phyloP scores from a whole-genome alignment of 1,284 basidiomycete genomes.

The Pseudomicrostroma phylloplanum region DNA sequence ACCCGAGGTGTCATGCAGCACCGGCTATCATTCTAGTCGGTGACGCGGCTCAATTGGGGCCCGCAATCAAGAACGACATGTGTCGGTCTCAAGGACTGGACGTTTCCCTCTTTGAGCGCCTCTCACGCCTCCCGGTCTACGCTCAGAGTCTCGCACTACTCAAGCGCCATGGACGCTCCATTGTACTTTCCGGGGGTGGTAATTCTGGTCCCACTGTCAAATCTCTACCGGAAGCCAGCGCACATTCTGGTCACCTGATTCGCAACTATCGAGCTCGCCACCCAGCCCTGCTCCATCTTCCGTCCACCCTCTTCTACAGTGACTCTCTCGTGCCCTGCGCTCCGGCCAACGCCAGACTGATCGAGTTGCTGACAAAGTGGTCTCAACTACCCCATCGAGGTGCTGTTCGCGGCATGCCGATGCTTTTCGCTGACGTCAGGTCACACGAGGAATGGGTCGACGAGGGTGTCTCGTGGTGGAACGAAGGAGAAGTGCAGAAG shows the following conservation, averaged over 20 bases:
- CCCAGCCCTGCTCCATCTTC: conserved; percentile 51
- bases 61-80: conserved; percentile 42
- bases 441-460: conserved; percentile 51
- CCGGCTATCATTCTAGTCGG: conserved; percentile 50
- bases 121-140: conserved; percentile 47
- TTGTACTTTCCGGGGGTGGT: not conserved
- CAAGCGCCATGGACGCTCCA: conserved; percentile 12
- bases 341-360: conserved; percentile 18
- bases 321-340: conserved; percentile 41
- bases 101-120: conserved; percentile 51
- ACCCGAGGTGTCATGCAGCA: conserved; percentile 9
- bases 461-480: conserved; percentile 34
- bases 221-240: not conserved
- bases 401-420: conserved; percentile 28
- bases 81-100: conserved; percentile 50
- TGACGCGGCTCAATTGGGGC: conserved; percentile 52
- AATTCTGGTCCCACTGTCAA: not conserved
- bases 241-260: conserved; percentile 27
- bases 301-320: conserved; percentile 52
- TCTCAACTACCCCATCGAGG: not conserved
- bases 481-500: conserved; percentile 29
- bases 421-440: conserved; percentile 46
- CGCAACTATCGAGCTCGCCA: conserved; percentile 52
- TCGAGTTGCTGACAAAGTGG: conserved; percentile 6
- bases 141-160: conserved; percentile 16